phyloP scores from a whole-genome alignment of 1,284 basidiomycete genomes.

The Xerocomus cyaneibrunnescens region DNA sequence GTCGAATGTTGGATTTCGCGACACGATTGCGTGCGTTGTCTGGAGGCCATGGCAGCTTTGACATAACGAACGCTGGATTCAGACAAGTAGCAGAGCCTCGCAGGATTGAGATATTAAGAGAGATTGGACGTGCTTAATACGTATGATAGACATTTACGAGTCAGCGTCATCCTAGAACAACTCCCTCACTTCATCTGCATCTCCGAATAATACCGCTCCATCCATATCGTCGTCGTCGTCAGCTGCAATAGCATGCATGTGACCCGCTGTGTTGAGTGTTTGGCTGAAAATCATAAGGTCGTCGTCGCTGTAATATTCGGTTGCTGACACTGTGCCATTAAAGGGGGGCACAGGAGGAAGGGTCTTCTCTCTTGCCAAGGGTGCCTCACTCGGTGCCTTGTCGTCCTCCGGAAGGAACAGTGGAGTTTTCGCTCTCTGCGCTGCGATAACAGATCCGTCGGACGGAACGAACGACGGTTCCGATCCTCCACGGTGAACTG shows the following conservation, averaged over 20 bases:
- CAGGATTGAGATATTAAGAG: constrained; percentile 66
- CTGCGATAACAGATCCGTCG: constrained; percentile 12
- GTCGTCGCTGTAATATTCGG: constrained; percentile 39
- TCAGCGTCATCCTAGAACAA: constrained; percentile 38
- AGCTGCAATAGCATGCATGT: constrained; percentile 50
- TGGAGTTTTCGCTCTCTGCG: constrained; percentile 48
- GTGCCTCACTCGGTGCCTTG: constrained; percentile 40
- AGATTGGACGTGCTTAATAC: constrained; percentile 66
- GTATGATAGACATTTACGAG: constrained; percentile 13
- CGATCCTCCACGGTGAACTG: constrained; percentile 36
- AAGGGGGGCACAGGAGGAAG: constrained; percentile 48
- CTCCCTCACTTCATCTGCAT: constrained; percentile 72
- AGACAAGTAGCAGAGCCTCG: constrained; percentile 58
- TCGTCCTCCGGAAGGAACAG: constrained; percentile 68
- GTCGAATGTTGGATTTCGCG: constrained; percentile 79
- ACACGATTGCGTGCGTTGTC: constrained; percentile 76
- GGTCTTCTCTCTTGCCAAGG: constrained; percentile 27
- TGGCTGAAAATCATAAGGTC: constrained; percentile 76
- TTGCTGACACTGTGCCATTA: constrained; percentile 35
- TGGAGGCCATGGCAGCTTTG: constrained; percentile 79
- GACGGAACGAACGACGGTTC: constrained; percentile 35
- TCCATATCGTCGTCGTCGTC: constrained; percentile 79
- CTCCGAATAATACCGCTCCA: constrained; percentile 69
- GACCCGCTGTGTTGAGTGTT: constrained; percentile 57
- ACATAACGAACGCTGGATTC: constrained; percentile 78